These are phyloP conservation scores for Teunomyces gatunensis DNA, from an alignment of 805 yeast species.

Conservation along the genomic window DNA sequence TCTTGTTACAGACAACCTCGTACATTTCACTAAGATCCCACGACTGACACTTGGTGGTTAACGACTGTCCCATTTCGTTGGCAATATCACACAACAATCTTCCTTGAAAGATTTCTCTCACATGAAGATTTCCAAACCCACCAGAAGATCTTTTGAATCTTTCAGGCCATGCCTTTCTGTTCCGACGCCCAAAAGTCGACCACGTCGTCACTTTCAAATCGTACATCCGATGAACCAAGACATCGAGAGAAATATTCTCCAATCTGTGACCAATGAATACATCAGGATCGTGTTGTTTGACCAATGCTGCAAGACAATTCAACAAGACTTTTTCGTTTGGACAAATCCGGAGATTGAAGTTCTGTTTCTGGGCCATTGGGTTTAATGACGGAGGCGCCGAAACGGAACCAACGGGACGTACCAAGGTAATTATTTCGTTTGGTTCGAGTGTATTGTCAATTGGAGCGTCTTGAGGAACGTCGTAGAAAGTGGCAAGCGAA, in stretches of 20 bases:
- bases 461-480: constrained; percentile 74
- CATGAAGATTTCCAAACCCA: constrained; percentile 46
- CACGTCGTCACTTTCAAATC: constrained; percentile 73
- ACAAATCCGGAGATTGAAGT: constrained; percentile 53
- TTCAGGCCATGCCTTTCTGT: constrained; percentile 75
- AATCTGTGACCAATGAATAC: constrained; percentile 83
- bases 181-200: constrained; percentile 81
- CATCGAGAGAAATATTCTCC: constrained; percentile 75
- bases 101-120: constrained; percentile 77
- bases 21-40: constrained; percentile 95
- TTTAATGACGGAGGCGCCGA: constrained; percentile 76
- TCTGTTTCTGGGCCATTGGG: constrained; percentile 54
- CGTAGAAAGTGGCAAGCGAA: constrained; percentile 67
- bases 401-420: constrained; percentile 69
- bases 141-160: constrained; percentile 56
- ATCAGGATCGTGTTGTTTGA: constrained; percentile 84
- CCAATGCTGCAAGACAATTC: constrained; percentile 67
- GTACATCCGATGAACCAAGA: constrained; percentile 76
- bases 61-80: constrained; percentile 91
- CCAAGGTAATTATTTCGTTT: constrained; percentile 62
- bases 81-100: constrained; percentile 88
- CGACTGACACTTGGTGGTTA: constrained; percentile 87
- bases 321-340: constrained; percentile 74
- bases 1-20: constrained; percentile 67
- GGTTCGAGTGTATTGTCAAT: constrained; percentile 61